These are phyloP conservation scores for Cryptococcus sp. DNA, from an alignment of 1,284 basidiomycete species.

Conservation along the genomic window DNA sequence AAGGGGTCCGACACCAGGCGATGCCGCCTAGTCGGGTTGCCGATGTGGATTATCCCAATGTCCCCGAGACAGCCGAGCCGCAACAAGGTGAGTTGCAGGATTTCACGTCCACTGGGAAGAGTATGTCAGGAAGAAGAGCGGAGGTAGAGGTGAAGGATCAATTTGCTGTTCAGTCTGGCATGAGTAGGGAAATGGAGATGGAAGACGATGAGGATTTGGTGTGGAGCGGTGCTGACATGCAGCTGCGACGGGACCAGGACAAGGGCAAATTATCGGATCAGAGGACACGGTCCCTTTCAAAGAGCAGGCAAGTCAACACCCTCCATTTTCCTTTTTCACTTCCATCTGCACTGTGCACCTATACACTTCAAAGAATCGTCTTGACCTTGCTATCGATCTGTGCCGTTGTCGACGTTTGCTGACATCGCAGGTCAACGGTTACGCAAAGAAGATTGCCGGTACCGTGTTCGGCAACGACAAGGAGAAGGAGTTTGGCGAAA, in stretches of 20 bases:
- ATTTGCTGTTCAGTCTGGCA: too few relatives aligned
- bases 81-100: conserved; percentile 27
- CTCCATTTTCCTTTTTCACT: neutral
- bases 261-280: conserved; percentile 15
- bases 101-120: neutral
- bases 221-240: neutral
- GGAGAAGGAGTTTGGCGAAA: conserved; percentile 37
- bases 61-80: conserved; percentile 17
- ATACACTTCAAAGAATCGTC: neutral
- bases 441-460: conserved; percentile 39
- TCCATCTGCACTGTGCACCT: neutral
- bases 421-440: conserved; percentile 32
- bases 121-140: neutral
- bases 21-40: conserved; percentile 11
- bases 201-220: neutral
- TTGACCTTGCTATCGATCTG: neutral
- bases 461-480: conserved; percentile 28
- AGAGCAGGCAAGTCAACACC: conserved; percentile 28
- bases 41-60: conserved; percentile 16
- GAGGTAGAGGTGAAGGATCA: neutral
- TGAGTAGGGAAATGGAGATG: neutral
- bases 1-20: too few relatives aligned
- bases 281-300: conserved; percentile 31
- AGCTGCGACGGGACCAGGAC: conserved; percentile 33
- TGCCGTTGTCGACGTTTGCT: neutral